phyloP scores from a whole-genome alignment of 192 early-diverging fungal genomes.

The Podila epigama region DNA sequence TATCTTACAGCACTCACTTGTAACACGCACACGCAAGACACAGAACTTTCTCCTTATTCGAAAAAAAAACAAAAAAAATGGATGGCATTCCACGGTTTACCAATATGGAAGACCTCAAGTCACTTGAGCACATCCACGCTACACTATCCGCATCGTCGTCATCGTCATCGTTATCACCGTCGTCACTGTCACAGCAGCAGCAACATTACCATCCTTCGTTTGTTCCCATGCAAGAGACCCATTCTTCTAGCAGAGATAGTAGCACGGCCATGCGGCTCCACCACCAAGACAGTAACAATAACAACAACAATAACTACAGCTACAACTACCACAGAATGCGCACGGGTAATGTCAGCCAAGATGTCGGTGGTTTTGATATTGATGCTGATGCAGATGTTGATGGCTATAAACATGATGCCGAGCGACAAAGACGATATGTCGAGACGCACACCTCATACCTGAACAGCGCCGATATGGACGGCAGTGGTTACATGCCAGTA shows the following conservation, averaged over 20 bases:
- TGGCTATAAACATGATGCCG: not conserved
- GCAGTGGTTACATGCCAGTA: constrained; percentile 28
- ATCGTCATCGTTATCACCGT: too few species aligned
- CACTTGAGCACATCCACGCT: not conserved
- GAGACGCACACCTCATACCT: constrained; percentile 22
- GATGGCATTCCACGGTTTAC: not conserved
- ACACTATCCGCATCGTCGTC: not conserved
- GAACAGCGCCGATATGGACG: constrained; percentile 27
- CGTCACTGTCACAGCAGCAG: too few species aligned
- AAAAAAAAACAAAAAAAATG: too few species aligned
- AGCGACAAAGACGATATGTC: constrained; percentile 13
- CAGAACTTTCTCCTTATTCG: too few species aligned
- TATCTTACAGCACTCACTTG: not conserved
- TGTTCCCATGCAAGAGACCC: not conserved
- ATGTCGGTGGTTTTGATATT: too few species aligned
- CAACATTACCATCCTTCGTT: not conserved
- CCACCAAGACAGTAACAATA: not conserved
- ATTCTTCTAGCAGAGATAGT: too few species aligned
- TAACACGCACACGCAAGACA: too few species aligned
- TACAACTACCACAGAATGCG: not conserved
- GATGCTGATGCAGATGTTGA: not conserved
- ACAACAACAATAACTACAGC: not conserved
- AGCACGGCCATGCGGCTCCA: too few species aligned
- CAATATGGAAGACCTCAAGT: not conserved
- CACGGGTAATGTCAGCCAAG: too few species aligned